A percentile compares a stretch with the other conserved stretches of the same genome.
phyloP scores from a whole-genome alignment of 1,284 basidiomycete species.

The Sanghuangporus weigelae region DNA sequence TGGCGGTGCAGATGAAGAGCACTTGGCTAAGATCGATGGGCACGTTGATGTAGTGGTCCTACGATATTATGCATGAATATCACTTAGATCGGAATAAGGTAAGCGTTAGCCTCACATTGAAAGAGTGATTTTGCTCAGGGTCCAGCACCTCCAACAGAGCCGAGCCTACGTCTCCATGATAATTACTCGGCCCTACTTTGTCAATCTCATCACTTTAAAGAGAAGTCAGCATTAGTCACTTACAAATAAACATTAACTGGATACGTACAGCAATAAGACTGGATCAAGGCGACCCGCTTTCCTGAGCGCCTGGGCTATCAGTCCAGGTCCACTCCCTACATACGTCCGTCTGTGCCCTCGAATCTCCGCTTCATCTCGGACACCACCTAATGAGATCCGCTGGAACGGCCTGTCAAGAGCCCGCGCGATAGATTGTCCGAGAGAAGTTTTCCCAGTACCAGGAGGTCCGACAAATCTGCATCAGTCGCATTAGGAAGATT shows the following conservation, averaged over 20 bases:
- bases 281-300: slow-evolving; percentile 81
- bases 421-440: slow-evolving; percentile 83
- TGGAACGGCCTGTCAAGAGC: slow-evolving; percentile 84
- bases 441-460: slow-evolving; percentile 80
- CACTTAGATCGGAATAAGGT: slow-evolving; percentile 2
- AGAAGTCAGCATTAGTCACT: slow-evolving; percentile 21
- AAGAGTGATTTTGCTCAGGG: slow-evolving; percentile 86
- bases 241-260: too few relatives aligned
- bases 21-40: slow-evolving; percentile 86
- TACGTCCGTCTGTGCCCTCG: slow-evolving; percentile 88
- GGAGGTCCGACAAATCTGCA: slow-evolving; percentile 75
- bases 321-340: slow-evolving; percentile 80
- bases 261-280: slow-evolving; percentile 69
- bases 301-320: slow-evolving; percentile 84
- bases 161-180: slow-evolving; percentile 86
- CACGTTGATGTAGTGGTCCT: slow-evolving; percentile 91
- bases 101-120: slow-evolving; percentile 52
- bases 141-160: slow-evolving; percentile 88
- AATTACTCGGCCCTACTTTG: slow-evolving; percentile 81
- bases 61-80: background rate
- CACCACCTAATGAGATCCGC: slow-evolving; percentile 87
- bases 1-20: slow-evolving; percentile 87
- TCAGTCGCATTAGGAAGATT: background rate
- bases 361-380: slow-evolving; percentile 89
- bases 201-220: slow-evolving; percentile 72